A percentile compares a stretch with the other conserved stretches of the same genome.
Evolutionary conservation across 2,329 filamentous ascomycete species (phyloP).

Genomic region (Acephala macrosclerotiorum): DNA sequence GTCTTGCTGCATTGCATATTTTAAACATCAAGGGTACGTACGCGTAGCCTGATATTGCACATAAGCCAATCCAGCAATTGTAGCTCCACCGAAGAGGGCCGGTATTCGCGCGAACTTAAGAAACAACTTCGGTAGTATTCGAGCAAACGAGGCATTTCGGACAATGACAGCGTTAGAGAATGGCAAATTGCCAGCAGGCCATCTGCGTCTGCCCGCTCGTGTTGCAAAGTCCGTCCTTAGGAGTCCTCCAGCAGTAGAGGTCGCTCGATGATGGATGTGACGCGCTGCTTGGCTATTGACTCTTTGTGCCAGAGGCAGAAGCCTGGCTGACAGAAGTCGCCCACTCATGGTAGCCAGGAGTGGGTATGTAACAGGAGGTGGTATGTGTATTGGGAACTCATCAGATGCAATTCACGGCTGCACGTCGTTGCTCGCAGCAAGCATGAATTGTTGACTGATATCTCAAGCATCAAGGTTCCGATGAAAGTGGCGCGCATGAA

Average conservation of each 20-base stretch:
- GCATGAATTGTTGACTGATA: constrained; percentile 15
- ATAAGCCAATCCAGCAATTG: constrained; percentile 88
- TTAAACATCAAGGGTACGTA: constrained; percentile 52
- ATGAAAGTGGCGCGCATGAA: constrained; percentile 31
- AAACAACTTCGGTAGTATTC: constrained; percentile 84
- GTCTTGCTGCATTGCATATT: constrained; percentile 5
- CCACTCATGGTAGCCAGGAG: constrained; percentile 43
- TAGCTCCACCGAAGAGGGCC: constrained; percentile 88
- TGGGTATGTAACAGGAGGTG: constrained; percentile 24
- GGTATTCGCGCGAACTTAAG: constrained; percentile 88
- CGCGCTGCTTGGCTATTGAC: constrained; percentile 62
- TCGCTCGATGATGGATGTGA: constrained; percentile 63
- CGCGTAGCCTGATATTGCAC: constrained; percentile 94
- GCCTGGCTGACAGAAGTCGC: constrained; percentile 75
- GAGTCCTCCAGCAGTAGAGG: constrained; percentile 72
- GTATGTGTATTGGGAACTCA: constrained; percentile 31
- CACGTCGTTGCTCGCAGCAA: constrained; percentile 17
- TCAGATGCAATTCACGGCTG: constrained; percentile 25
- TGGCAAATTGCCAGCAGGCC: constrained; percentile 78
- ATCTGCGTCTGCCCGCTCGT: constrained; percentile 68
- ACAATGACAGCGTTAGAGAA: constrained; percentile 80
- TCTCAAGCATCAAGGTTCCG: not conserved
- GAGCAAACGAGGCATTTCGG: constrained; percentile 69
- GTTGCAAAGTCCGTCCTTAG: constrained; percentile 70
- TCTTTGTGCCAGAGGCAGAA: constrained; percentile 71